Evolutionary conservation across 1,139 yeast species (phyloP).

Genomic region (Yamadazyma sp.): DNA sequence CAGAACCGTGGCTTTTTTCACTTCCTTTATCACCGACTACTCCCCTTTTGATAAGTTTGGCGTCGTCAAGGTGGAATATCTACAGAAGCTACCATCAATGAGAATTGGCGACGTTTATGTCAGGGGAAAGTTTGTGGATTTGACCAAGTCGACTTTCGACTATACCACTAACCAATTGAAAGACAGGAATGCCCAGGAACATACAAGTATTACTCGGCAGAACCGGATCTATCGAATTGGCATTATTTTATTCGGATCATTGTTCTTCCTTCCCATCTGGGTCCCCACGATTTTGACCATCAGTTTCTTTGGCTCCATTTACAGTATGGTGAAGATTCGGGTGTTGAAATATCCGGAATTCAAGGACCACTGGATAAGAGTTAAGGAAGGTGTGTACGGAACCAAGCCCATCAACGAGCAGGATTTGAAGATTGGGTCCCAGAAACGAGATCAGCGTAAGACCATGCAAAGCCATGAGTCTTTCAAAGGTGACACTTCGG

Average conservation of each 20-base stretch:
- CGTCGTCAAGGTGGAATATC: constrained; percentile 37
- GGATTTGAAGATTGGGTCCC: constrained; percentile 34
- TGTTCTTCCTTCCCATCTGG: constrained; percentile 50
- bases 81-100: constrained; percentile 36
- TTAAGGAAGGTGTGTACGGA: constrained; percentile 34
- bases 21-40: constrained; percentile 51
- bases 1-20: constrained; percentile 55
- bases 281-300: constrained; percentile 51
- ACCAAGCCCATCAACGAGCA: constrained; percentile 30
- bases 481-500: constrained; percentile 45
- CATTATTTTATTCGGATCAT: constrained; percentile 30
- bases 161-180: not conserved
- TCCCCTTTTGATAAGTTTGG: constrained; percentile 51
- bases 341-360: constrained; percentile 24
- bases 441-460: constrained; percentile 29
- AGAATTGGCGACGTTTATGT: constrained; percentile 33
- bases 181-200: constrained; percentile 34
- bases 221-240: constrained; percentile 28
- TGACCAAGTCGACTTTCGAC: constrained; percentile 30
- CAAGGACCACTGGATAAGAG: constrained; percentile 35
- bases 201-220: constrained; percentile 34
- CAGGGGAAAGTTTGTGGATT: constrained; percentile 58
- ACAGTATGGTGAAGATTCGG: constrained; percentile 35
- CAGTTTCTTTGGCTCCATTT: constrained; percentile 36
- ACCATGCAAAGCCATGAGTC: constrained; percentile 32